These are phyloP conservation scores for Cercospora sesami DNA, from an alignment of 2,329 filamentous ascomycete species.

Conservation along the genomic window DNA sequence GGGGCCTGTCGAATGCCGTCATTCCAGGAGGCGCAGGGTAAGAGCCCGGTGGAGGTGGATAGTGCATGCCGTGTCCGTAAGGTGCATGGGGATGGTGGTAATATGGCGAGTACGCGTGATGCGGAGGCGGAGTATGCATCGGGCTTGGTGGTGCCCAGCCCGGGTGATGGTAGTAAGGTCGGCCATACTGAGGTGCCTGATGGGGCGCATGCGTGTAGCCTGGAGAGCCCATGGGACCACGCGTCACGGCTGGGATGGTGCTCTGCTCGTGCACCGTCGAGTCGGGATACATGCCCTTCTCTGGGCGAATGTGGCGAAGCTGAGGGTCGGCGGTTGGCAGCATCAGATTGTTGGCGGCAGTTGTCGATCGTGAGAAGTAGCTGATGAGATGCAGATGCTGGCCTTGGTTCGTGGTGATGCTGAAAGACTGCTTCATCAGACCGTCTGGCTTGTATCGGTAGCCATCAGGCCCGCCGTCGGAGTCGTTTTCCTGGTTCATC, in stretches of 20 bases:
- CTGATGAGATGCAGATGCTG: constrained; percentile 97
- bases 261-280: constrained; percentile 85
- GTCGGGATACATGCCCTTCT: constrained; percentile 96
- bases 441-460: constrained; percentile 96
- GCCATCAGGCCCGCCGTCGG: constrained; percentile 75
- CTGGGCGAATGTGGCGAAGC: constrained; percentile 78
- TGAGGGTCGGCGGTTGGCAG: constrained; percentile 79
- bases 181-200: constrained; percentile 44
- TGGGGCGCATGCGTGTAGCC: constrained; percentile 56
- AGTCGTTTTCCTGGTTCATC: constrained; percentile 76
- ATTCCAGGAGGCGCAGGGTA: constrained; percentile 31
- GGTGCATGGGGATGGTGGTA: constrained; percentile 36
- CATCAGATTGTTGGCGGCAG: constrained; percentile 68
- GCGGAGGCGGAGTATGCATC: constrained; percentile 44
- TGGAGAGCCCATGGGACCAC: constrained; percentile 65
- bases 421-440: constrained; percentile 99
- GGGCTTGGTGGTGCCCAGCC: constrained; percentile 45
- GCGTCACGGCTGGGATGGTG: constrained; percentile 76
- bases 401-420: constrained; percentile 86
- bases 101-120: constrained; percentile 39
- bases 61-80: constrained; percentile 36
- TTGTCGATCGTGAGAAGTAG: constrained; percentile 83
- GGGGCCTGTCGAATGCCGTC: constrained; percentile 43
- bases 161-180: constrained; percentile 37
- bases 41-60: constrained; percentile 36